phyloP scores from a whole-genome alignment of 176 grass and related monocot species.

The Aegilops sharonensis region DNA sequence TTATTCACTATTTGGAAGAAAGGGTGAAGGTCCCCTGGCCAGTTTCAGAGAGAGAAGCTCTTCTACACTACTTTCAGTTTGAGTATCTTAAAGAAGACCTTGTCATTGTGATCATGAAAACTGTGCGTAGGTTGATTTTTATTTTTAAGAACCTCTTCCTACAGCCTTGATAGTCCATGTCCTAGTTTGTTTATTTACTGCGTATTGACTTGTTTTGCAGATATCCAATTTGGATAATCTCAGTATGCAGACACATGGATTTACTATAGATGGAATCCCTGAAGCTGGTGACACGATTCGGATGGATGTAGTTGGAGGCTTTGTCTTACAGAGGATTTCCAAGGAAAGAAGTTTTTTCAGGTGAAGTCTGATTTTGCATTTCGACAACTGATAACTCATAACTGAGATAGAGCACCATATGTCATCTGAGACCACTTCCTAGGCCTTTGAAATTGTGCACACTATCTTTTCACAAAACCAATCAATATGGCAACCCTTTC shows the following conservation, averaged over 20 bases:
- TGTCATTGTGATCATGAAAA: conserved; percentile 88
- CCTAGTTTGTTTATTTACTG: conserved; percentile 23
- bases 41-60: conserved; percentile 87
- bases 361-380: conserved; percentile 33
- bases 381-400: neutral
- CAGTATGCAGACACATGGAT: conserved; percentile 65
- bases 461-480: neutral
- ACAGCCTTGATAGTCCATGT: neutral
- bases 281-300: conserved; percentile 70
- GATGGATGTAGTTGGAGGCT: conserved; percentile 89
- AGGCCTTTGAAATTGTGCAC: neutral
- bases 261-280: conserved; percentile 69
- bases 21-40: conserved; percentile 99
- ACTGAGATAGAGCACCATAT: neutral
- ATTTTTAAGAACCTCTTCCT: conserved; percentile 21
- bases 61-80: conserved; percentile 91
- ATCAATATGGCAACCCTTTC: neutral
- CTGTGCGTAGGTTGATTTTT: conserved; percentile 46
- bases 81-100: conserved; percentile 91
- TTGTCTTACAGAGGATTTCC: conserved; percentile 81
- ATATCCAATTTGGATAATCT: conserved; percentile 65
- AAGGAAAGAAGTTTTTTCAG: conserved; percentile 77
- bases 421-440: neutral
- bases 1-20: conserved; percentile 81
- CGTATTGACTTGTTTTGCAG: conserved; percentile 40